Conservation (phyloP, 169 alveolate species). For the Sarcocystis neurona region DNA sequence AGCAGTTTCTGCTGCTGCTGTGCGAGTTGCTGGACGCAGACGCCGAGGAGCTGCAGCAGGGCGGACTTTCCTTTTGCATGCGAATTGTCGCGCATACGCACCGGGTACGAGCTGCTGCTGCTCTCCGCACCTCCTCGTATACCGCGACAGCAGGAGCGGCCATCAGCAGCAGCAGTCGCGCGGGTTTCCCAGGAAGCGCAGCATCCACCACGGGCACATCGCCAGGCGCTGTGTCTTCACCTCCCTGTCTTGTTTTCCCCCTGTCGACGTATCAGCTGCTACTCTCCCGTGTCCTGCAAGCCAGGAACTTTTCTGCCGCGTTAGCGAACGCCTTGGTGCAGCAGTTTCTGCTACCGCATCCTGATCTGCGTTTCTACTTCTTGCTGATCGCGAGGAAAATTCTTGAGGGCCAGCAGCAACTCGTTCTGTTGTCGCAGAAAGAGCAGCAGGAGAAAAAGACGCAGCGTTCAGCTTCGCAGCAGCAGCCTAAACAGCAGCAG, state of each 20-base stretch:
- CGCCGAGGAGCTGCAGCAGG: not conserved
- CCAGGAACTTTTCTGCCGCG: not conserved
- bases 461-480: not conserved
- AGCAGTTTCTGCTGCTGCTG: conserved; percentile 13
- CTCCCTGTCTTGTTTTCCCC: no score
- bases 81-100: not conserved
- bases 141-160: no score
- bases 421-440: not conserved
- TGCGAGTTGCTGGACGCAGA: not conserved
- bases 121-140: no score
- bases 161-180: conserved; percentile 1
- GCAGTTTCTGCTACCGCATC: not conserved
- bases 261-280: conserved; percentile 37
- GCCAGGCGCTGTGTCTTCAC: no score
- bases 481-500: not conserved
- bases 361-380: conserved; percentile 54
- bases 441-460: not conserved
- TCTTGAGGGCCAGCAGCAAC: not conserved
- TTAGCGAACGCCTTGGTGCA: not conserved
- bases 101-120: no score
- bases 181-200: not conserved
- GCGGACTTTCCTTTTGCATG: not conserved
- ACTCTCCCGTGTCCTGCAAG: conserved; percentile 8
- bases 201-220: no score
- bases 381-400: conserved; percentile 43